Base-by-base conservation (phyloP, 805 yeast genomes). In the Yarrowia osloensis region DNA sequence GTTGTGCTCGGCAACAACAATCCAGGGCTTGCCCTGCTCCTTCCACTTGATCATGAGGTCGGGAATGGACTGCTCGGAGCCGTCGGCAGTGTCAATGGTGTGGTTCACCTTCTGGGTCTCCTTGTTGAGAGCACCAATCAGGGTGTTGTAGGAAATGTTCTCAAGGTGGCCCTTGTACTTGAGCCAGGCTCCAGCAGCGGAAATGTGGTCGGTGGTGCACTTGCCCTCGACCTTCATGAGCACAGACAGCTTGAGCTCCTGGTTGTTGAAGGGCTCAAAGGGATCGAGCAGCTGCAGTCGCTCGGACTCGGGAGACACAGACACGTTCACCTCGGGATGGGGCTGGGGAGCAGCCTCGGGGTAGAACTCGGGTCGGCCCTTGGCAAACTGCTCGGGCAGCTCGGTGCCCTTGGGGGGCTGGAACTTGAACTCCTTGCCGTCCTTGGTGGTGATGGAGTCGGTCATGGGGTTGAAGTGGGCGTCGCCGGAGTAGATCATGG, bases 101-200 rank as follows among this genome's bases (percentile, higher is more conserved):
- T 83, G 86, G 80, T 95, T 95, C 33, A 94, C 97, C 79, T 93
- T 96, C 69, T 97, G 98, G 42, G 97, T 91, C 80, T 95, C 99
- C 77, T 90, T 91, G 78, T 95, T 94, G 70, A 91, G 95, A 22
- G 98, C 99, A 70, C 99, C 98, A 73, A 94, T 94, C 75, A 94
- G 83, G 13, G 98, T 95, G 81, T 94, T 94, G 81, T 95, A 85
- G 11, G 97, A 90, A 72, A 94, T 95, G 80, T 94, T 94, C 77
- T 94, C 97, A 74, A 94, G 84, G 76, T 94, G 99, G 47, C 99
- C 99, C 81, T 95, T 95, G 82, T 95, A 94, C 82, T 95, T 95
- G 80, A 94, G 85, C 99, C 99, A 94, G 17, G 88, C 96, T 75
- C 99, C 99, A 54, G 99, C 99, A 65, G 98, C 98, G 28, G 98